Evolutionary conservation across 208 protist species (phyloP).

Genomic region (Trypanosoma melophagium): DNA sequence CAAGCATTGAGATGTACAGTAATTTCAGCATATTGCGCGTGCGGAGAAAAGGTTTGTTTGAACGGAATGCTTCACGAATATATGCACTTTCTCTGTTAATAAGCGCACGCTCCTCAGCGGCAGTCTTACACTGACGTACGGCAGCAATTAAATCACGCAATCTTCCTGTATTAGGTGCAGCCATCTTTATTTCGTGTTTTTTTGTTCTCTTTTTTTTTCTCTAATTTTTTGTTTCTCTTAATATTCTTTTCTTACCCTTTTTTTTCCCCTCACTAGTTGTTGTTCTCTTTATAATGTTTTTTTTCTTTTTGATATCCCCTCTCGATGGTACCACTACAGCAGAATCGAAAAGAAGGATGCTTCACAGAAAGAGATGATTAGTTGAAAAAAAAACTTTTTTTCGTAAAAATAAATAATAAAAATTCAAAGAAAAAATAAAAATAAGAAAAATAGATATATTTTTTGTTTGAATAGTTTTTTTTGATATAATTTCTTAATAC

Average conservation of each 20-base stretch:
- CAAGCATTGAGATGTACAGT: conserved; percentile 99
- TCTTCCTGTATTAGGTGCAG: conserved; percentile 70
- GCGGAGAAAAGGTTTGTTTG: conserved; percentile 90
- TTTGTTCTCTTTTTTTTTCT: conserved; percentile 4
- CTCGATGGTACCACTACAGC: too few species aligned
- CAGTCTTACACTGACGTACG: conserved; percentile 96
- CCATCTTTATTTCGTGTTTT: conserved; percentile 37
- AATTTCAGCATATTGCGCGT: conserved; percentile 99
- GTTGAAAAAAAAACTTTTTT: too few species aligned
- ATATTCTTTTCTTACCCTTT: conserved; percentile 8
- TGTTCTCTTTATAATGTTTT: too few species aligned
- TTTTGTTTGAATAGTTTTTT: background rate
- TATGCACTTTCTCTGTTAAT: conserved; percentile 95
- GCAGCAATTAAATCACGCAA: conserved; percentile 96
- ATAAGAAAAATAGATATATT: background rate
- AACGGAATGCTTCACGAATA: conserved; percentile 94
- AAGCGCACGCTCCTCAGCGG: conserved; percentile 95
- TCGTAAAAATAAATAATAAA: background rate
- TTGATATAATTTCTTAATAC: too few species aligned
- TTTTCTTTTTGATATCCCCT: too few species aligned
- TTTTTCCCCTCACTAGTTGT: too few species aligned
- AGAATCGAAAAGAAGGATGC: too few species aligned
- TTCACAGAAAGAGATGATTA: too few species aligned
- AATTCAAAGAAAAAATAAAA: background rate
- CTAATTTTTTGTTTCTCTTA: background rate